These are phyloP conservation scores for Populus deltoides DNA, from an alignment of 345 rosid species.

Conservation along the genomic window DNA sequence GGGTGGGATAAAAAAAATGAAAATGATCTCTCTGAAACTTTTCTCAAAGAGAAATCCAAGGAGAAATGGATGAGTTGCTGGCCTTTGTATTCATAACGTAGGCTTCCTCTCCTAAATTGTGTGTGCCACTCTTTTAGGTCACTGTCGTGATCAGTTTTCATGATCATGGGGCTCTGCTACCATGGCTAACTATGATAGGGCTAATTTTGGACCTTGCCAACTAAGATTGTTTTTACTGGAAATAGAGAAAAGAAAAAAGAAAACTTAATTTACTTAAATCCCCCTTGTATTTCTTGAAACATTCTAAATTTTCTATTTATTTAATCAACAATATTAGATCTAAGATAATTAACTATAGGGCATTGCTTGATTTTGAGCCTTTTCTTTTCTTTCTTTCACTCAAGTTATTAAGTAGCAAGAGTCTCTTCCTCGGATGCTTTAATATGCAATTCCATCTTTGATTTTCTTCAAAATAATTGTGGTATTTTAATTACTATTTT, in stretches of 20 bases:
- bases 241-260: background rate
- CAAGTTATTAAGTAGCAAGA: too few species aligned
- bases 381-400: too few species aligned
- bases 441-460: too few species aligned
- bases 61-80: constrained; percentile 17
- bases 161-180: background rate
- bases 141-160: background rate
- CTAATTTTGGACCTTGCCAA: constrained; percentile 4
- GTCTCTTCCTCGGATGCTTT: too few species aligned
- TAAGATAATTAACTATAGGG: background rate
- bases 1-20: background rate
- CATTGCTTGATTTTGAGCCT: background rate
- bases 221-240: constrained; percentile 1
- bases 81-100: constrained; percentile 25
- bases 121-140: background rate
- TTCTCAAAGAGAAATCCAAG: constrained; percentile 47
- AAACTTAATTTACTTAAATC: background rate
- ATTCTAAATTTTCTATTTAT: background rate
- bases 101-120: background rate
- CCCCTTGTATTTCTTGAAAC: background rate
- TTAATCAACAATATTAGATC: background rate
- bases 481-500: too few species aligned
- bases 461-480: too few species aligned
- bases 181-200: background rate
- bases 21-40: constrained; percentile 35